These are phyloP conservation scores for Primulina tabacum DNA, from an alignment of 257 asterid species.

Conservation along the genomic window DNA sequence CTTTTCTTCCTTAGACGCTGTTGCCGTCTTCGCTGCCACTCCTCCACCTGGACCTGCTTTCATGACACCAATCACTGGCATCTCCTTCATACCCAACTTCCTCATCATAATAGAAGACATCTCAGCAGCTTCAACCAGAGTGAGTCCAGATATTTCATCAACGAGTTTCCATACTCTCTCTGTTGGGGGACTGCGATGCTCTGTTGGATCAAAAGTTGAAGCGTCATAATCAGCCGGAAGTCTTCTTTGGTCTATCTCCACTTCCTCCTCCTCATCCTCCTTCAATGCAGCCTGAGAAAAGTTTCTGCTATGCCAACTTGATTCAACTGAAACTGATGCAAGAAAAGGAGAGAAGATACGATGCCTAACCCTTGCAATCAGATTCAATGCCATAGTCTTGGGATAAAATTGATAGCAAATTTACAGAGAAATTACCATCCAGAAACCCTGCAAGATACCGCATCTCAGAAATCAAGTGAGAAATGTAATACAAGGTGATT, in stretches of 20 bases:
- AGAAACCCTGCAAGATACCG: no score
- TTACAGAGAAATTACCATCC: constrained; percentile 9
- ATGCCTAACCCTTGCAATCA: constrained; percentile 48
- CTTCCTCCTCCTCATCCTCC: constrained; percentile 62
- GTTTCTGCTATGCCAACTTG: constrained; percentile 34
- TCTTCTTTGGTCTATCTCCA: constrained; percentile 69
- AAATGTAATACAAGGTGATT: no score
- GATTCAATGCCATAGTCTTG: constrained; percentile 46
- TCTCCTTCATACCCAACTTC: constrained; percentile 44
- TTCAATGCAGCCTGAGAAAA: constrained; percentile 54
- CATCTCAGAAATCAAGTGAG: no score
- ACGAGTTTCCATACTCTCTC: constrained; percentile 81
- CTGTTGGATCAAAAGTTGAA: constrained; percentile 67
- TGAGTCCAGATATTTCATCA: constrained; percentile 70
- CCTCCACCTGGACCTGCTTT: constrained; percentile 61
- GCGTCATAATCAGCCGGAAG: constrained; percentile 90
- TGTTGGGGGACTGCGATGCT: constrained; percentile 79
- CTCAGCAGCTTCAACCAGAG: constrained; percentile 60
- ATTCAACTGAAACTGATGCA: constrained; percentile 28
- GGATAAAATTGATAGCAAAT: constrained; percentile 2
- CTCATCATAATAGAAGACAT: constrained; percentile 51
- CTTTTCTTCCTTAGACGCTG: constrained; percentile 47
- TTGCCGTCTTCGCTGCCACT: constrained; percentile 25
- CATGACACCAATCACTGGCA: constrained; percentile 44
- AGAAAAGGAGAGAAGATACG: constrained; percentile 26